These are phyloP conservation scores for Calocera cornea DNA, from an alignment of 768 basidiomycete species.

Conservation along the genomic window DNA sequence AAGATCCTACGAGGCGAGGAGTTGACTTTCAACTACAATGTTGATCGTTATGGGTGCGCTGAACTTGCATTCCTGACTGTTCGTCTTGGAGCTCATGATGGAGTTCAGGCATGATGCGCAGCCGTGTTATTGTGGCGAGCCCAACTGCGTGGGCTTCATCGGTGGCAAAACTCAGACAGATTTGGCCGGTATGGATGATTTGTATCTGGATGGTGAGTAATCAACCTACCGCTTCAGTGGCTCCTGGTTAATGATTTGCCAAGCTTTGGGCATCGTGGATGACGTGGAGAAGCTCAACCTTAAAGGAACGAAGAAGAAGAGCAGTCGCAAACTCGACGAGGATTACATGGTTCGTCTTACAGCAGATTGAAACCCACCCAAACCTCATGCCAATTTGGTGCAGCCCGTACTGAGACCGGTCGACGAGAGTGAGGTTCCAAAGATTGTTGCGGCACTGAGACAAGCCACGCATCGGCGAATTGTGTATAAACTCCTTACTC, in stretches of 20 bases:
- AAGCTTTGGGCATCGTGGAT: constrained; percentile 87
- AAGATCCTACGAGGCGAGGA: constrained; percentile 67
- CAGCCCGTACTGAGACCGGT: constrained; percentile 72
- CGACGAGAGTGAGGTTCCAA: constrained; percentile 66
- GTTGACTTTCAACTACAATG: constrained; percentile 98
- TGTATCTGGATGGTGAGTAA: constrained; percentile 73
- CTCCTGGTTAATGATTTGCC: constrained; percentile 4
- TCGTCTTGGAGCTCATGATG: not conserved
- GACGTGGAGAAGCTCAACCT: constrained; percentile 71
- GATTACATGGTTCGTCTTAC: constrained; percentile 60
- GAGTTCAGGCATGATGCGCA: constrained; percentile 82
- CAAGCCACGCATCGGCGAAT: constrained; percentile 77
- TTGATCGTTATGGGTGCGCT: constrained; percentile 91
- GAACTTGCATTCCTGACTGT: not conserved
- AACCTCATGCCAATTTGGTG: constrained; percentile 1
- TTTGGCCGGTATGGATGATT: constrained; percentile 82
- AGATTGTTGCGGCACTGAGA: constrained; percentile 79
- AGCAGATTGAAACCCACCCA: not conserved
- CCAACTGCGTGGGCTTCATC: constrained; percentile 88
- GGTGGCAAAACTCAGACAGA: constrained; percentile 99
- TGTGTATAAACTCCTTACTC: constrained; percentile 64
- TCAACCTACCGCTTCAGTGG: not conserved
- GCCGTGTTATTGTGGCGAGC: constrained; percentile 85
- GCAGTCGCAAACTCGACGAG: constrained; percentile 83
- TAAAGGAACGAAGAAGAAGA: constrained; percentile 82